Conservation (phyloP, 2,329 filamentous ascomycete species). For the Hymenotorrendiella dingleyae region DNA sequence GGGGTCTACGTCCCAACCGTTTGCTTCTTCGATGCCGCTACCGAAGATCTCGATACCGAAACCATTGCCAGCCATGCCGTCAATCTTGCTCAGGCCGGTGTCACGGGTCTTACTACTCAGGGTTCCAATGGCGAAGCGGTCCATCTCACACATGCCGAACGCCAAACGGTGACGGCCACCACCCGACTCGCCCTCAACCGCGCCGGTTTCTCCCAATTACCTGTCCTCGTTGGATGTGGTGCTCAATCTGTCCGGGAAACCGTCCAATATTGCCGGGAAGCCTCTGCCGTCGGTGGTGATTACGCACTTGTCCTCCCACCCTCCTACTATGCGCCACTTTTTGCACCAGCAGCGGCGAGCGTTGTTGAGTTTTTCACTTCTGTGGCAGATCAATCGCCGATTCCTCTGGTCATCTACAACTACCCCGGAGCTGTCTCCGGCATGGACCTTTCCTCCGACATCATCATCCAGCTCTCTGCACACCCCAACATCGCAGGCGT, state of each 20-base stretch:
- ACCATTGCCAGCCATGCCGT: conserved; percentile 44
- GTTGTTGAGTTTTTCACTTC: conserved; percentile 55
- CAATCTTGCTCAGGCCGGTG: conserved; percentile 53
- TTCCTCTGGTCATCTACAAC: conserved; percentile 82
- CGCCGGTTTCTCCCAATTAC: conserved; percentile 50
- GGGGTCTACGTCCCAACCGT: conserved; percentile 70
- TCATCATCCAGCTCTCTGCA: conserved; percentile 71
- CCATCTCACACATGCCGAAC: conserved; percentile 56
- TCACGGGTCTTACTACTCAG: conserved; percentile 57
- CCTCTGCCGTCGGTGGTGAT: conserved; percentile 56
- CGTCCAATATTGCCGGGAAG: conserved; percentile 57
- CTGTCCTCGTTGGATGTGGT: conserved; percentile 61
- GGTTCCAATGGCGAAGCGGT: conserved; percentile 65
- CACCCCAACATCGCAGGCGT: conserved; percentile 84
- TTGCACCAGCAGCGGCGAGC: conserved; percentile 47
- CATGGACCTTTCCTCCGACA: conserved; percentile 83
- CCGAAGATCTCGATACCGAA: conserved; percentile 60
- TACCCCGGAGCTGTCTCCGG: conserved; percentile 83
- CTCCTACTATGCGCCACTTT: conserved; percentile 57
- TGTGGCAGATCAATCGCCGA: conserved; percentile 60
- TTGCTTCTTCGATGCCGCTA: conserved; percentile 62
- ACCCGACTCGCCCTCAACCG: conserved; percentile 56
- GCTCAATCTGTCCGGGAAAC: conserved; percentile 61
- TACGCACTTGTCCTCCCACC: conserved; percentile 63
- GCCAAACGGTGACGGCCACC: conserved; percentile 51